Evolutionary conservation across 108 stramenopile genomes (phyloP), one percentile per base, ranked within the genome.

Genomic region (Nannochloropsis salina): DNA sequence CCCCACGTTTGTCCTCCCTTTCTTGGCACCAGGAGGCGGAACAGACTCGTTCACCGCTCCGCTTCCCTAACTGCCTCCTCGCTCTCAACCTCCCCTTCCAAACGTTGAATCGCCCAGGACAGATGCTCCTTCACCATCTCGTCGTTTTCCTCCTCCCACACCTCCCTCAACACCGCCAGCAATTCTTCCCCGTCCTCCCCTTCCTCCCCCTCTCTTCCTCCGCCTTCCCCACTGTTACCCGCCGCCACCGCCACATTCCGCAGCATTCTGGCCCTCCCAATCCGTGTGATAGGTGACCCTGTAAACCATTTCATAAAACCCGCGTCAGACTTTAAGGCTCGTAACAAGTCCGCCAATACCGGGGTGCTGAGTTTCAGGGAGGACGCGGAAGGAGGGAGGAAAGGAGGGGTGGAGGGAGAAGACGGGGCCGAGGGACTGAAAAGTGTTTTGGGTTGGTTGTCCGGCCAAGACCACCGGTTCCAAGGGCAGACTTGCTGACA

Each of bases 401-500:
- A 6, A 74, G 61, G 61, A 74, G 61, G n/a, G n/a, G 61, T 15
- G n/a, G 47, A 51, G 15, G 61, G 61, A 74, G 61, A n/a, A 74
- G 61, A n/a, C 15, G 61, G 61, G 6, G 4, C 61, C 2, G 61
- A 74, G 61, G 61, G 61, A 3, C 2, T 15, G 61, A 74, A n/a
- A n/a, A n/a, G n/a, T 15, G 61, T 74, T 6, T 6, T 6, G n/a
- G 61, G 4, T n/a, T 74, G 15, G 8, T 74, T 15, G 20, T 74
- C 61, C 61, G 61, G 61, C 61, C 61, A 74, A 4, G 61, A 74
- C 61, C 61, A 74, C 6, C 61, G 61, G n/a, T 74, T 74, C 61
- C 61, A 74, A n/a, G 61, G 61, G n/a, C 61, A 74, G 4, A 74
- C 61, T n/a, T 74, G 61, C 61, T 74, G 61, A n/a, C 61, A 74